phyloP scores from a whole-genome alignment of 2,329 filamentous ascomycete species.

The Trichoderma koningii region DNA sequence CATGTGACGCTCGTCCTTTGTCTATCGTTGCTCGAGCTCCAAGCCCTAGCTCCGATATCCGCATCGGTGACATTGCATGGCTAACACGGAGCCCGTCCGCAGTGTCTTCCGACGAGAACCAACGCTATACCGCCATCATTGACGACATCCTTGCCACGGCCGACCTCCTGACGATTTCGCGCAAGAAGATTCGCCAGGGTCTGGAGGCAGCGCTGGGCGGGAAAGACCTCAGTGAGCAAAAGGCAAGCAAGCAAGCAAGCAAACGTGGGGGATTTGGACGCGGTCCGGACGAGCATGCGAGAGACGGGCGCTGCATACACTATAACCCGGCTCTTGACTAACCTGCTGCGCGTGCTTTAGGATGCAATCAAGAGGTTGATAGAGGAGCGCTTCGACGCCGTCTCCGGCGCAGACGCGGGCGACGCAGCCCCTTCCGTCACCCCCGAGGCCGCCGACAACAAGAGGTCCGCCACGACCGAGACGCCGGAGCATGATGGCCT shows the following conservation, averaged over 20 bases:
- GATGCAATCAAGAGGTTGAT: conserved; percentile 71
- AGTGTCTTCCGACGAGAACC: conserved; percentile 55
- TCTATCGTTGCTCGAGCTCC: background rate
- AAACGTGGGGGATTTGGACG: too few relatives aligned
- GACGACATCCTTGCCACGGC: conserved; percentile 60
- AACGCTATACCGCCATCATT: conserved; percentile 59
- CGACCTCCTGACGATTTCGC: conserved; percentile 63
- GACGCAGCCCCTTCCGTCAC: conserved; percentile 43
- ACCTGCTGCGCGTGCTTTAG: conserved; percentile 43
- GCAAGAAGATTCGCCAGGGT: conserved; percentile 62
- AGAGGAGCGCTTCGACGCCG: conserved; percentile 71
- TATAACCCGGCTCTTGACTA: conserved; percentile 2
- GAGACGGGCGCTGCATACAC: background rate
- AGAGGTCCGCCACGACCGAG: conserved; percentile 42
- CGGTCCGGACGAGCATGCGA: background rate
- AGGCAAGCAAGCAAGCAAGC: conserved; percentile 44
- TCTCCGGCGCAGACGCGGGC: conserved; percentile 54
- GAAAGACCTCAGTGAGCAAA: conserved; percentile 61
- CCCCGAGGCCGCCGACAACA: conserved; percentile 38
- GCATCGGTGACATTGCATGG: conserved; percentile 8
- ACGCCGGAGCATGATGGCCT: conserved; percentile 46
- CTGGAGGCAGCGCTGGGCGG: conserved; percentile 57
- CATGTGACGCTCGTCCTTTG: background rate
- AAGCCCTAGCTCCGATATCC: background rate
- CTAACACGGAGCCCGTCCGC: conserved; percentile 3